Evolutionary conservation across 163 green algal genomes (phyloP), one percentile per base, ranked within the genome.

Genomic region (Scenedesmus sp.): DNA sequence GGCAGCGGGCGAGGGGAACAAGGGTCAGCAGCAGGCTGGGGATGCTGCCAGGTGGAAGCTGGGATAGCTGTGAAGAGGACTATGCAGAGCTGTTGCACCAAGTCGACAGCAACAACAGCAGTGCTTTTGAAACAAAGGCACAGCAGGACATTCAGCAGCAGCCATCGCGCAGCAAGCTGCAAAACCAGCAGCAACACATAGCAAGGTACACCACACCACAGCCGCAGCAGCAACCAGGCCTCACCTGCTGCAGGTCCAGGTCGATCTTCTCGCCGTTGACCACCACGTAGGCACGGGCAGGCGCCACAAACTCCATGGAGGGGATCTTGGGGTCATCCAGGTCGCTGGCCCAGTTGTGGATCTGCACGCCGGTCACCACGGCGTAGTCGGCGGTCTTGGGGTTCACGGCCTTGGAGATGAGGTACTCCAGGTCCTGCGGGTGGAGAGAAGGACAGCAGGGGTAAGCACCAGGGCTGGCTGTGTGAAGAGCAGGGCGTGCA

Each of bases 311-410:
- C 95, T 98, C 97, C 62, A 98, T 93, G 93, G 74, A 94, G 90
- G 59, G 94, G 96, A 92, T 91, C 23, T 64, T 34, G 15, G 34
- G 62, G 54, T 92, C 88, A 55, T 92, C 88, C 52, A 92, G 88
- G 85, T 95, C 88, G 52, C 77, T 81, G 23, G 94, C 91, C 96
- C 95, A 97, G 94, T 95, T 96, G 94, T 98, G 96, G 91, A 98
- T 88, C 92, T 94, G 88, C 54, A 94, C 94, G 87, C 97, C 97
- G 3, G 97, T 99, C 88, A 98, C 92, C 4, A 99, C 96, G 13
- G 97, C 97, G 93, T 98, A 99, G 95, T 99, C 96, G 84, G 97
- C 96, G 85, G 96, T 96, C 56, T 87, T 89, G 62, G 95, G 87
- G 95, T 98, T 95, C 7, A 99, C 97, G 3, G 95, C 94, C 91